Evolutionary conservation across 1,284 basidiomycete genomes (phyloP), one percentile per base, ranked within the genome.

Genomic region (Anthracocystis setariae): DNA sequence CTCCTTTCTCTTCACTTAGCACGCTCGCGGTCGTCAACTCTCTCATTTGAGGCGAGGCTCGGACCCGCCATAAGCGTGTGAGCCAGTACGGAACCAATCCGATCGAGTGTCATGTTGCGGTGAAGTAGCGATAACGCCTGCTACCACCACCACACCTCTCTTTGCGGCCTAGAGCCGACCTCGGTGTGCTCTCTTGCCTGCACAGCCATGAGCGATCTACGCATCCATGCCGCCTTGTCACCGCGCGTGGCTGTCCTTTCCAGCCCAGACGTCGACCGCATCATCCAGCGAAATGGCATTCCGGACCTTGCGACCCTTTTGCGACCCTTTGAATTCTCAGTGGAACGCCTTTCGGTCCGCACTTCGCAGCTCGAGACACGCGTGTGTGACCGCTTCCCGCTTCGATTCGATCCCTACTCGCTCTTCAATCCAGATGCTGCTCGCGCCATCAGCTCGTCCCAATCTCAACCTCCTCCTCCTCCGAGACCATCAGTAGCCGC

Each of bases 281-380:
- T 71, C 3, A 43, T 67, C 5, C 62, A 69, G 32, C 47, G 60
- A 35, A 81, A 80, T 40, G 71, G 61, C 32, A 60, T 74, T 9
- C 45, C 59, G 4, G 65, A 79, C 52, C 63, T 81, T 13, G 45
- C 78, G 1, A 67, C 71, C 1, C 61, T 81, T 13, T 46, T 82
- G n/a, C 64, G 76, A 9, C 78, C 80, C 1, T 81, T 80, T 49
- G 76, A 82, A 39, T 59, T 42, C 12, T 64, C 62, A 3, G 60
- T 76, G 8, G 54, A 67, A 27, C 58, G 64, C 8, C 60, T 82
- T 24, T 66, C 73, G 8, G 74, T 81, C 3, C 73, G 77, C 37
- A 82, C 80, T 3, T 76, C 78, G 8, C 77, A 80, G 61, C 73
- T 82, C 4, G 79, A 76, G 49, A 69, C 58, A 8, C 64, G 74